phyloP scores from a whole-genome alignment of 2,329 filamentous ascomycete genomes.

The Rutstroemia sp. region DNA sequence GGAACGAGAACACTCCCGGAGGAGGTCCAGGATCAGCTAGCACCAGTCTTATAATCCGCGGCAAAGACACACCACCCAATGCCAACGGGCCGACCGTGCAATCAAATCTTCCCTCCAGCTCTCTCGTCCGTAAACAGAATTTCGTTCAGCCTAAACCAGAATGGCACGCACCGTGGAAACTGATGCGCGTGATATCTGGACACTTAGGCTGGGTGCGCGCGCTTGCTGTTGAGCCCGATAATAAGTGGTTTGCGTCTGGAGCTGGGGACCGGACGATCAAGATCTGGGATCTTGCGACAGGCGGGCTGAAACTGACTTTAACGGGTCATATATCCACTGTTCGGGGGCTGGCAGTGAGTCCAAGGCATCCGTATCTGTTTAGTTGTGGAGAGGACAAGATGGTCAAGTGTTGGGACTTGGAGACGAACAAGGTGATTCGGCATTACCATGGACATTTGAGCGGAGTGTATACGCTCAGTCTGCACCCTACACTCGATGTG shows the following conservation, averaged over 20 bases:
- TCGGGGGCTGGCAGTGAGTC: slow-evolving; percentile 83
- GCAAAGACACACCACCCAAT: slow-evolving; percentile 42
- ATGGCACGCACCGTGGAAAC: slow-evolving; percentile 97
- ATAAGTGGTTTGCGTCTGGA: slow-evolving; percentile 95
- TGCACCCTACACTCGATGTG: slow-evolving; percentile 94
- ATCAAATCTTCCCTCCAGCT: slow-evolving; percentile 40
- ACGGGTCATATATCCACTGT: slow-evolving; percentile 95
- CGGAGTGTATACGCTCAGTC: slow-evolving; percentile 83
- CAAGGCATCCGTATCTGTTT: slow-evolving; percentile 92
- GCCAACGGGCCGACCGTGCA: slow-evolving; percentile 47
- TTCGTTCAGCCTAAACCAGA: slow-evolving; percentile 70
- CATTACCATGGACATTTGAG: slow-evolving; percentile 97
- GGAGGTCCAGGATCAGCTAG: slow-evolving; percentile 36
- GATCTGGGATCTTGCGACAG: slow-evolving; percentile 93
- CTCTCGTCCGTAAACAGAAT: slow-evolving; percentile 51
- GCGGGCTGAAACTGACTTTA: slow-evolving; percentile 74
- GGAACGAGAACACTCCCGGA: slow-evolving; percentile 22
- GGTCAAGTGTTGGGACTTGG: slow-evolving; percentile 99
- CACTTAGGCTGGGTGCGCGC: slow-evolving; percentile 92
- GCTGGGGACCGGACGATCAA: slow-evolving; percentile 96
- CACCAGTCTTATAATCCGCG: slow-evolving; percentile 49
- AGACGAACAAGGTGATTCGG: slow-evolving; percentile 98
- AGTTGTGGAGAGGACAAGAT: slow-evolving; percentile 99
- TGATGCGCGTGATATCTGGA: slow-evolving; percentile 95
- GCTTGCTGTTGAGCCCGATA: slow-evolving; percentile 87